Base-by-base conservation (phyloP, 495 filamentous ascomycete species). In the Corynascus novoguineensis region DNA sequence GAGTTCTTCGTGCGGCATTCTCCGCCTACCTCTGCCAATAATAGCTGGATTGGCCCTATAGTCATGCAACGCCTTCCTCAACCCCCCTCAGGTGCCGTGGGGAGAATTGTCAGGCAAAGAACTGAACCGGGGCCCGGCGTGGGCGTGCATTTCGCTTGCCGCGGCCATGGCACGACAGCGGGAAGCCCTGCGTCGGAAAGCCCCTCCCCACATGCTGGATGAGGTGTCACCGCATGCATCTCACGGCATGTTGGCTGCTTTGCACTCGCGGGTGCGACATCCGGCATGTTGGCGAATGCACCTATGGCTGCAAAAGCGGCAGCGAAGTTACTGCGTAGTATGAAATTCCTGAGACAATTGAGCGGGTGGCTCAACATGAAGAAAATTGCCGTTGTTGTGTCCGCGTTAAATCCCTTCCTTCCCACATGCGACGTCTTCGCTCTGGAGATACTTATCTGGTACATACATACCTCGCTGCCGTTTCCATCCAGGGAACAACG, bases 91-190 rank as follows among this genome's bases (percentile, higher is more conserved):
- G 15, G 29, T 34, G 47, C 29, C 47, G 17, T 32, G 28, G 47
- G n/a, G n/a, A n/a, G 28, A 35, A 24, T 34, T 12, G 4, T 34
- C 47, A 50, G n/a, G 15, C 22, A 50, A 34, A 3, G 29, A 27
- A 9, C 10, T 17, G 17, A 19, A 29, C 46, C 28, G 47, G 12
- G 47, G 17, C 47, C n/a, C n/a, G 34, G 54, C 55, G 62, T 49
- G 55, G 60, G 62, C 53, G 46, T 65, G 62, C 65, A 68, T 64
- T n/a, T 38, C 57, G 52, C 58, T 59, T 58, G 58, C 53, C 32
- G 47, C 27, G 54, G n/a, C 58, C 44, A 59, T 58, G 58, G 22
- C 35, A 57, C 62, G 45, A 53, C 37, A 53, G 57, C 54, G 42
- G 57, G 53, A 60, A 54, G 57, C 56, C 55, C 56, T 63, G 63